Conservation (phyloP, 2,329 filamentous ascomycete species). For the Graphilbum fragrans region DNA sequence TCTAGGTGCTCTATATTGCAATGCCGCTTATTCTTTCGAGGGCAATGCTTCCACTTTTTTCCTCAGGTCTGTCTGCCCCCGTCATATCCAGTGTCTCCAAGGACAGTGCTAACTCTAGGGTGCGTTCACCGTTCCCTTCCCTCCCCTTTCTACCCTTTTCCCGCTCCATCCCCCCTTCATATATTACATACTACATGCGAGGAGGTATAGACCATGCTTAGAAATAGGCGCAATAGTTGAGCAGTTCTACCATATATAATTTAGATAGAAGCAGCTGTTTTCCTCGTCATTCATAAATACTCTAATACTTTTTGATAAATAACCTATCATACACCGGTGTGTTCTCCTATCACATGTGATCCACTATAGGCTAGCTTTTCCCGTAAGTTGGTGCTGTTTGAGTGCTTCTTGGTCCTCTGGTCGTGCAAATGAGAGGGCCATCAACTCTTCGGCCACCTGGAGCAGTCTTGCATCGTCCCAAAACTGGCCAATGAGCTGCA, state of each 20-base stretch:
- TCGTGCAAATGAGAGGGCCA: constrained; percentile 10
- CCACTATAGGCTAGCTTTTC: too few relatives aligned
- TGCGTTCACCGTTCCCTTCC: not conserved
- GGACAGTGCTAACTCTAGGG: constrained; percentile 8
- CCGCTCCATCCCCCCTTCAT: too few relatives aligned
- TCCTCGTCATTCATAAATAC: too few relatives aligned
- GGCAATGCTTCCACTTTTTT: constrained; percentile 10
- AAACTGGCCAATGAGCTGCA: constrained; percentile 74
- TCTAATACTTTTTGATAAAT: too few relatives aligned
- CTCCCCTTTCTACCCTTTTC: not conserved
- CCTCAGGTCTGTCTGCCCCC: constrained; percentile 3
- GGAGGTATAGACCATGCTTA: too few relatives aligned
- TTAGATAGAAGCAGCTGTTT: too few relatives aligned
- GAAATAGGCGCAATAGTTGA: too few relatives aligned
- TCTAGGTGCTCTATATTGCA: constrained; percentile 11
- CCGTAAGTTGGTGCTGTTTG: constrained; percentile 4
- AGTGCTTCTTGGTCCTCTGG: constrained; percentile 6
- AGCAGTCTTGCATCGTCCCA: constrained; percentile 60
- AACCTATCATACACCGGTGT: too few relatives aligned
- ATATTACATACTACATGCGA: too few relatives aligned
- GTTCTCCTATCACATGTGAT: not conserved
- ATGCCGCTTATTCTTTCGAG: constrained; percentile 16
- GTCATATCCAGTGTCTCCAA: constrained; percentile 2
- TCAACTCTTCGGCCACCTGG: constrained; percentile 37
- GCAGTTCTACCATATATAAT: too few relatives aligned